Percentiles rank a stretch among this genome's conserved stretches.
These are phyloP conservation scores for Metschnikowia lunata DNA, from an alignment of 805 yeast species.

Conservation along the genomic window DNA sequence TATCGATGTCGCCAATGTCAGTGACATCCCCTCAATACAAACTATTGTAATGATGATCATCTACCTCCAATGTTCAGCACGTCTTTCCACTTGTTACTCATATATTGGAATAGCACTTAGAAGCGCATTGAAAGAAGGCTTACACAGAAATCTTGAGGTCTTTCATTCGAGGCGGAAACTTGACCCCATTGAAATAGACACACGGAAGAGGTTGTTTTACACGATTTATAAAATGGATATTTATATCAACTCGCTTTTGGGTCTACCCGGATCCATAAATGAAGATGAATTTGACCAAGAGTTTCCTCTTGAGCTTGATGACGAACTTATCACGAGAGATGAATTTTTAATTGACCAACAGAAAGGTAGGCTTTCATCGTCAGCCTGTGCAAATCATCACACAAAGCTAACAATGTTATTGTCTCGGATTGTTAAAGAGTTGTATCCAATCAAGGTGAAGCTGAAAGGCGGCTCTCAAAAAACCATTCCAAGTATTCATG, in stretches of 20 bases:
- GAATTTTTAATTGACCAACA: constrained; percentile 47
- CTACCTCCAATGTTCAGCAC: constrained; percentile 83
- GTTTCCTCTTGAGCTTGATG: constrained; percentile 79
- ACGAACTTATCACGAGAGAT: constrained; percentile 73
- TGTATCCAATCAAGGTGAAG: constrained; percentile 66
- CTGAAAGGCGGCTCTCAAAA: constrained; percentile 8
- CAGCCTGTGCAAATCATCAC: constrained; percentile 82
- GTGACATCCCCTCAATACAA: constrained; percentile 78
- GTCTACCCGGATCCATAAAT: constrained; percentile 72
- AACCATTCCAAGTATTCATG: constrained; percentile 32
- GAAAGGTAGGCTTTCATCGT: constrained; percentile 55
- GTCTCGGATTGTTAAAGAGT: constrained; percentile 62
- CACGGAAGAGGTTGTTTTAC: constrained; percentile 82
- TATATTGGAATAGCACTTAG: constrained; percentile 85
- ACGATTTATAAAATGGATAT: constrained; percentile 88
- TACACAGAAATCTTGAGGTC: constrained; percentile 63
- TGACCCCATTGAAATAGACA: constrained; percentile 77
- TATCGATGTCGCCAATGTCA: constrained; percentile 78
- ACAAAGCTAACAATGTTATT: constrained; percentile 69
- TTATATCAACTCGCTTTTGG: constrained; percentile 81
- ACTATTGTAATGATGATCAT: constrained; percentile 82
- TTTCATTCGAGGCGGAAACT: constrained; percentile 48
- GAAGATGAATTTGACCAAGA: constrained; percentile 86
- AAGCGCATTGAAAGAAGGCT: constrained; percentile 76
- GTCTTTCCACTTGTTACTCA: constrained; percentile 81